Conservation (phyloP, 345 rosid species). For the Clausena lansium region DNA sequence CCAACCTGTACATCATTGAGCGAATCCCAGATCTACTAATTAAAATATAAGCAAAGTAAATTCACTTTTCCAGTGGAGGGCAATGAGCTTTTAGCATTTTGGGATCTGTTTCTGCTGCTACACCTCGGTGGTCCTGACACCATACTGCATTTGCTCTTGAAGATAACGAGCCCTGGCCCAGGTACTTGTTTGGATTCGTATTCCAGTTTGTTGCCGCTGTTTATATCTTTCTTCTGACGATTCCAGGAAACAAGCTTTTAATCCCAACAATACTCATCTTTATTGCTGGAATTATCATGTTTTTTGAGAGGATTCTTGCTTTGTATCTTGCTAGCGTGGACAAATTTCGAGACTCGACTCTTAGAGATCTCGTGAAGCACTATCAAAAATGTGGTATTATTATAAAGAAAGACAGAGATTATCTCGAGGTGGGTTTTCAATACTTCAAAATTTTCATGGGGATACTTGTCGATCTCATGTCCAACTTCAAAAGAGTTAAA, state of each 20-base stretch:
- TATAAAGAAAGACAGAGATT: constrained; percentile 14
- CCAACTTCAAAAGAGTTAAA: constrained; percentile 48
- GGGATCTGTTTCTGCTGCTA: too few species aligned
- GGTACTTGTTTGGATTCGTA: constrained; percentile 49
- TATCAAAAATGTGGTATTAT: constrained; percentile 13
- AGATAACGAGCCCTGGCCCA: constrained; percentile 63
- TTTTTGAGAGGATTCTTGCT: constrained; percentile 47
- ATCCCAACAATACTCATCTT: constrained; percentile 40
- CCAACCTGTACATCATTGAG: too few species aligned
- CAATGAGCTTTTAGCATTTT: too few species aligned
- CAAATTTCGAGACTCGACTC: too few species aligned
- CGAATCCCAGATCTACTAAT: too few species aligned
- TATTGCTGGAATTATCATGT: constrained; percentile 41
- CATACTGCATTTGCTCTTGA: too few species aligned
- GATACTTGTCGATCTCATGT: constrained; percentile 55
- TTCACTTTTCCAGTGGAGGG: too few species aligned
- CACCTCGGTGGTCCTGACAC: too few species aligned
- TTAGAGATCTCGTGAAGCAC: constrained; percentile 12
- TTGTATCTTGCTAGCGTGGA: not conserved
- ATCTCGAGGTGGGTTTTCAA: constrained; percentile 35
- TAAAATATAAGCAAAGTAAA: too few species aligned
- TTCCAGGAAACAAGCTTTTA: constrained; percentile 19
- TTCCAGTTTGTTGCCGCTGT: constrained; percentile 42
- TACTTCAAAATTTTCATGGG: constrained; percentile 52
- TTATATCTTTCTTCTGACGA: constrained; percentile 42